Conservation (phyloP, 768 basidiomycete species). For the Leccinum barrowsii region DNA sequence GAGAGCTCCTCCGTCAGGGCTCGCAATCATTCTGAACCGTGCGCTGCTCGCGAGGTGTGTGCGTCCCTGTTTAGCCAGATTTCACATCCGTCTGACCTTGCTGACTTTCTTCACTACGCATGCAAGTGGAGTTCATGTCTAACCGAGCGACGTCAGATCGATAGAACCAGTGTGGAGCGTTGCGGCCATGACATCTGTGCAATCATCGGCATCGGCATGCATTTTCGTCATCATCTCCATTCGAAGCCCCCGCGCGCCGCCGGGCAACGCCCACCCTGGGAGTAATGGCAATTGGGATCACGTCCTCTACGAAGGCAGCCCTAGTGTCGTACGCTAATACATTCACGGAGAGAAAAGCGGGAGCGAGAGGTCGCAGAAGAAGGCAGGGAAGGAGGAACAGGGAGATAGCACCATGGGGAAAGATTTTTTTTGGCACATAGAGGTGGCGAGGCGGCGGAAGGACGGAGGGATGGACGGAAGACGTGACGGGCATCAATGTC, state of each 20-base stretch:
- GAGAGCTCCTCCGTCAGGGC: neutral
- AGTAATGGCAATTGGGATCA: conserved; percentile 1
- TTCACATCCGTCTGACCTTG: neutral
- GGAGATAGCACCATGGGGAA: conserved; percentile 12
- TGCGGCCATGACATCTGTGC: neutral
- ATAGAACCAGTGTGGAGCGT: neutral
- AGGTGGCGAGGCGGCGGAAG: conserved; percentile 8
- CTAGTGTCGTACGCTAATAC: conserved; percentile 31
- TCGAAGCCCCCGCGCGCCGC: neutral
- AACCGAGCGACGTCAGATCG: neutral
- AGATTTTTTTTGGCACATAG: conserved; percentile 6
- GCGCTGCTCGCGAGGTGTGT: neutral
- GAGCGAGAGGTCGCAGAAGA: conserved; percentile 11
- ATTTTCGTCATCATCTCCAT: neutral
- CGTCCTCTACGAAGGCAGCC: conserved; percentile 27
- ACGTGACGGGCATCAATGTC: conserved; percentile 24
- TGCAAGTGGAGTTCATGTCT: neutral
- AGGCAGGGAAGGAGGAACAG: conserved; percentile 6
- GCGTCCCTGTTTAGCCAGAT: neutral
- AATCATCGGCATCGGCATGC: conserved; percentile 6
- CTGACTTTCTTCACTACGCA: neutral
- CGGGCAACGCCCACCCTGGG: conserved; percentile 3
- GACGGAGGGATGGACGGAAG: conserved; percentile 2
- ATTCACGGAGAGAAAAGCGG: neutral
- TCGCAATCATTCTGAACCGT: neutral